Evolutionary conservation across 2,329 filamentous ascomycete species (phyloP).

Genomic region (Alternaria arbusti): DNA sequence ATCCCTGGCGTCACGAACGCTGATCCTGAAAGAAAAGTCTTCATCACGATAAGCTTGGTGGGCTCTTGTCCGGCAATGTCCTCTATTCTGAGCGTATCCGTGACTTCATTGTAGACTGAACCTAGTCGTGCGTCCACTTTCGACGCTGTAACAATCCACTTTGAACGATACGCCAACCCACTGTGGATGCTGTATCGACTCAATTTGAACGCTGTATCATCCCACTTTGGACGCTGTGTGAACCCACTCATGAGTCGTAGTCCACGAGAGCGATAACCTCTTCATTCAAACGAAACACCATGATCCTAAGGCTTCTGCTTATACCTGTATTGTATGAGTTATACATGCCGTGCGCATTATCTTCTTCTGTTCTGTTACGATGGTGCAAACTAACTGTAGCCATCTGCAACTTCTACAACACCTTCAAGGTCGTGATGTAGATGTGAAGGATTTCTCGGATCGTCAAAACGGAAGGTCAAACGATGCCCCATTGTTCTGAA

Average conservation of each 20-base stretch:
- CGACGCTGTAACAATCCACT: neutral
- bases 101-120: neutral
- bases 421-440: neutral
- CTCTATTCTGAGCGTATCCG: neutral
- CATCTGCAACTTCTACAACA: neutral
- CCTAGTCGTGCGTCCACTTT: neutral
- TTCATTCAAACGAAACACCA: neutral
- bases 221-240: neutral
- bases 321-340: neutral
- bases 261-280: too few species aligned
- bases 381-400: neutral
- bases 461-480: neutral
- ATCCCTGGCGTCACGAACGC: rapidly evolving
- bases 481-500: neutral
- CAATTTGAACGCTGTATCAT: neutral
- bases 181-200: neutral
- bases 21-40: neutral
- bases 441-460: neutral
- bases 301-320: neutral
- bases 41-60: neutral
- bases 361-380: neutral
- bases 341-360: neutral
- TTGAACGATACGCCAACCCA: neutral
- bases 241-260: too few species aligned
- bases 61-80: neutral